These are phyloP conservation scores for Lithohypha guttulata DNA, from an alignment of 2,329 filamentous ascomycete genomes.

Conservation along the genomic window DNA sequence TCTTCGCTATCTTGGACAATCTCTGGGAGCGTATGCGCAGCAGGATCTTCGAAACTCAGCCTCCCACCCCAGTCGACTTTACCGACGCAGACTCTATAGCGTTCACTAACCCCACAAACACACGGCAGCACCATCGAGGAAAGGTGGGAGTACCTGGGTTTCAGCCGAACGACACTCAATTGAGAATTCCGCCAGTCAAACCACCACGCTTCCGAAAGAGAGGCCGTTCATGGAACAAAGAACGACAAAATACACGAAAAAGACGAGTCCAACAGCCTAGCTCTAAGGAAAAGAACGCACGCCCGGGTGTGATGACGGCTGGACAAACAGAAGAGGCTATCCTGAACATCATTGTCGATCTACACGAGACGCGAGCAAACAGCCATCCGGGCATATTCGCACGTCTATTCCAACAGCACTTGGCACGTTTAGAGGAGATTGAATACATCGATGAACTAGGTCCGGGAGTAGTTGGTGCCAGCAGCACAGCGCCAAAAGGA, in stretches of 20 bases:
- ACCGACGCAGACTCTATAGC: neutral
- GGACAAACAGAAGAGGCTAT: slow-evolving; percentile 12
- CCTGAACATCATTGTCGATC: slow-evolving; percentile 10
- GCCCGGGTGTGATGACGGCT: too few relatives aligned
- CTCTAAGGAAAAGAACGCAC: too few relatives aligned
- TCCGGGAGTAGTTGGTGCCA: neutral
- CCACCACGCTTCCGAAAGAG: too few relatives aligned
- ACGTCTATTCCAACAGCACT: slow-evolving; percentile 9
- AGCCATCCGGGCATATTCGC: slow-evolving; percentile 13
- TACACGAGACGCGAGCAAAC: slow-evolving; percentile 9
- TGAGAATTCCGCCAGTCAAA: too few relatives aligned
- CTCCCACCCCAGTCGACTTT: neutral
- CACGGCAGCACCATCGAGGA: neutral
- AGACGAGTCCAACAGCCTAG: too few relatives aligned
- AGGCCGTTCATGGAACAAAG: too few relatives aligned
- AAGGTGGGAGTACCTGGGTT: too few relatives aligned
- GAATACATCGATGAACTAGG: neutral
- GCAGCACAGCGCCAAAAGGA: neutral
- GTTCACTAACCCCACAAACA: neutral
- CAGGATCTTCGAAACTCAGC: slow-evolving; percentile 11
- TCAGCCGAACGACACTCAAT: too few relatives aligned
- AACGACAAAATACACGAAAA: too few relatives aligned
- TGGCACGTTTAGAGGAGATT: slow-evolving; percentile 14
- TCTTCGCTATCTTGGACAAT: slow-evolving; percentile 11
- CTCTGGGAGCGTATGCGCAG: slow-evolving; percentile 18